A percentile compares a stretch with the other conserved stretches of the same genome.
These are phyloP conservation scores for Periconia sp. DNA, from an alignment of 2,329 filamentous ascomycete genomes.

Conservation along the genomic window DNA sequence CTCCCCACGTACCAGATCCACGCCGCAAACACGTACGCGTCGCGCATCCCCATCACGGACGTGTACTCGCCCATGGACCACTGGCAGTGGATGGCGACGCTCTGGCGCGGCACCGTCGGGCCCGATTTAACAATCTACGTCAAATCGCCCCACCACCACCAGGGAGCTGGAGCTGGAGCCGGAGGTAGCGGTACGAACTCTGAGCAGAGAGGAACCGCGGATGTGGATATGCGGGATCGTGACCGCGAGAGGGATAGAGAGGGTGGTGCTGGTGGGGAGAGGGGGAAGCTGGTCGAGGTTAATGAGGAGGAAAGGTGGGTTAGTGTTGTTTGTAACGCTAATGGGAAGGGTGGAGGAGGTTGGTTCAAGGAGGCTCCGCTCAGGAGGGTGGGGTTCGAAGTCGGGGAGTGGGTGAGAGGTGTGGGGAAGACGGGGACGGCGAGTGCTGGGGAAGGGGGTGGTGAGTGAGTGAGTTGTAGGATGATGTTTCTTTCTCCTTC, in stretches of 20 bases:
- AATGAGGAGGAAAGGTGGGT: conserved; percentile 43
- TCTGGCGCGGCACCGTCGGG: conserved; percentile 85
- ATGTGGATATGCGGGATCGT: background rate
- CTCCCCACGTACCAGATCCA: conserved; percentile 80
- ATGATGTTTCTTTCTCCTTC: too few relatives aligned
- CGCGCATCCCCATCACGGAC: conserved; percentile 72
- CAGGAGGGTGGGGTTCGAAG: conserved; percentile 80
- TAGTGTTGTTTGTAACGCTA: conserved; percentile 25
- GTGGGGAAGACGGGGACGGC: conserved; percentile 12
- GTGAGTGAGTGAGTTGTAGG: background rate
- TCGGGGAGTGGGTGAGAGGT: conserved; percentile 72
- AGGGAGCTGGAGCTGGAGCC: background rate
- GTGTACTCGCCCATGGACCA: conserved; percentile 82
- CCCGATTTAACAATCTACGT: conserved; percentile 79
- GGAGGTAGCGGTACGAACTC: background rate
- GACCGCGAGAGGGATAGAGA: conserved; percentile 5
- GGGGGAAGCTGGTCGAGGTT: conserved; percentile 46
- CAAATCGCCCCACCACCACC: conserved; percentile 23
- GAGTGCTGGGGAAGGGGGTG: background rate
- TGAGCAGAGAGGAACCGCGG: background rate
- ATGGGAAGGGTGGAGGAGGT: conserved; percentile 1
- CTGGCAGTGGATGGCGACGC: conserved; percentile 95
- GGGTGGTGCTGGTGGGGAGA: conserved; percentile 12
- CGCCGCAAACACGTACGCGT: conserved; percentile 74
- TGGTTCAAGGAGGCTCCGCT: conserved; percentile 55